A percentile compares a stretch with the other conserved stretches of the same genome.
phyloP scores from a whole-genome alignment of 2,329 filamentous ascomycete genomes.

The Fusarium piperis region DNA sequence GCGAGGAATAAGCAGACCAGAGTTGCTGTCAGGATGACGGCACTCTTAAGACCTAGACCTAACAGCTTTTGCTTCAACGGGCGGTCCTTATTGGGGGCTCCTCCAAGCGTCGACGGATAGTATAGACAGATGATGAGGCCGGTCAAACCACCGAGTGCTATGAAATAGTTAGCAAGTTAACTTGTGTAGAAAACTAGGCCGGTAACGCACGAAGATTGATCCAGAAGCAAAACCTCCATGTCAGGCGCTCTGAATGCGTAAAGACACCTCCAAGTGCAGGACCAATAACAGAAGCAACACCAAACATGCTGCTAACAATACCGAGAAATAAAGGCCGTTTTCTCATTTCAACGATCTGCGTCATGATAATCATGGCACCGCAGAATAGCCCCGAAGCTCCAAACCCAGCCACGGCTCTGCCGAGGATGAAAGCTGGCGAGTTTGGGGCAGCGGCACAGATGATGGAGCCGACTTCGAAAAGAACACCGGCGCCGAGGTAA shows the following conservation, averaged over 20 bases:
- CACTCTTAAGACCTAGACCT: slow-evolving; percentile 24
- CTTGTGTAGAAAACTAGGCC: accelerated
- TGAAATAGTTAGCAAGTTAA: neutral
- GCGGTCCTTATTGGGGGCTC: neutral
- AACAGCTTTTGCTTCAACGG: slow-evolving; percentile 8
- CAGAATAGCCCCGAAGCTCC: slow-evolving; percentile 39
- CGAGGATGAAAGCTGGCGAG: slow-evolving; percentile 50
- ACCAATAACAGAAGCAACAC: slow-evolving; percentile 27
- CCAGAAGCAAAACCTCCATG: slow-evolving; percentile 40
- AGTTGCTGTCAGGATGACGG: slow-evolving; percentile 11
- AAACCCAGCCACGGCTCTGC: slow-evolving; percentile 50
- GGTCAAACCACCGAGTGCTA: slow-evolving; percentile 25
- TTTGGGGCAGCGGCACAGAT: slow-evolving; percentile 43
- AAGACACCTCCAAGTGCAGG: slow-evolving; percentile 34
- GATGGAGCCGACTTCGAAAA: slow-evolving; percentile 43
- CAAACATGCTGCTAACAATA: slow-evolving; percentile 36
- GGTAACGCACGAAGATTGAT: slow-evolving; percentile 31
- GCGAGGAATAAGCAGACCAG: slow-evolving; percentile 32
- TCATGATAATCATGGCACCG: slow-evolving; percentile 23
- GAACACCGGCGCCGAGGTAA: slow-evolving; percentile 33
- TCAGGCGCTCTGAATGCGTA: slow-evolving; percentile 29
- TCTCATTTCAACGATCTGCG: slow-evolving; percentile 23
- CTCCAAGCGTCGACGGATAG: slow-evolving; percentile 21
- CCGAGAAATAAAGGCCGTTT: slow-evolving; percentile 24
- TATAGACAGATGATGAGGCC: slow-evolving; percentile 10